A percentile compares a stretch with the other conserved stretches of the same genome.
These are phyloP conservation scores for Colletotrichum spaethianum DNA, from an alignment of 2,329 filamentous ascomycete genomes.

Conservation along the genomic window DNA sequence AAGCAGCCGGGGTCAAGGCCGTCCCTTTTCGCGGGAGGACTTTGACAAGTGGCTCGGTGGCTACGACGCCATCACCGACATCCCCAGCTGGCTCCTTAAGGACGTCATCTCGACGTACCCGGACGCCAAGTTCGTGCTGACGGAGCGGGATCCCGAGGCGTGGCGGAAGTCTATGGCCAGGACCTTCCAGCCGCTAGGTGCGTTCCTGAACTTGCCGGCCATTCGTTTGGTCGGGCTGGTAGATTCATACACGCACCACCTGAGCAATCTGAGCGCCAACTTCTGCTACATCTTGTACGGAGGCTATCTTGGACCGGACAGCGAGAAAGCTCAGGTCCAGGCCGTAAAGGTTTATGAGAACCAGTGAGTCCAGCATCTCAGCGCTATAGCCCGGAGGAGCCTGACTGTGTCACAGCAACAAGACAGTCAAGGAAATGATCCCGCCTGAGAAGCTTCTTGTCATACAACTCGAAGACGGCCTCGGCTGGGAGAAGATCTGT, in stretches of 20 bases:
- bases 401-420: conserved; percentile 40
- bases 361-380: not conserved
- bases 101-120: conserved; percentile 51
- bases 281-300: conserved; percentile 15
- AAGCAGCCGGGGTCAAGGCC: conserved; percentile 47
- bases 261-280: conserved; percentile 1
- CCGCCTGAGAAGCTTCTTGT: conserved; percentile 48
- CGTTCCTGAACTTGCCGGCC: conserved; percentile 8
- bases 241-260: conserved; percentile 23
- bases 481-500: conserved; percentile 54
- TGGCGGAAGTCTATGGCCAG: conserved; percentile 50
- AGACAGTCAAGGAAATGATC: conserved; percentile 45
- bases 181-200: conserved; percentile 41
- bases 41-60: conserved; percentile 58
- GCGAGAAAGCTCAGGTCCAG: not conserved
- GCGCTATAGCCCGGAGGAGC: too few relatives aligned
- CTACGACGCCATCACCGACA: conserved; percentile 48
- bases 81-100: conserved; percentile 48
- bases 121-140: conserved; percentile 53
- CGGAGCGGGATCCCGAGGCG: conserved; percentile 50
- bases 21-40: conserved; percentile 51
- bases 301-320: not conserved
- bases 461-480: conserved; percentile 51
- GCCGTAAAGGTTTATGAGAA: conserved; percentile 26
- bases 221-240: conserved; percentile 2